Conservation (phyloP, 164 flowering plant genomes). For the Liriodendron chinense region DNA sequence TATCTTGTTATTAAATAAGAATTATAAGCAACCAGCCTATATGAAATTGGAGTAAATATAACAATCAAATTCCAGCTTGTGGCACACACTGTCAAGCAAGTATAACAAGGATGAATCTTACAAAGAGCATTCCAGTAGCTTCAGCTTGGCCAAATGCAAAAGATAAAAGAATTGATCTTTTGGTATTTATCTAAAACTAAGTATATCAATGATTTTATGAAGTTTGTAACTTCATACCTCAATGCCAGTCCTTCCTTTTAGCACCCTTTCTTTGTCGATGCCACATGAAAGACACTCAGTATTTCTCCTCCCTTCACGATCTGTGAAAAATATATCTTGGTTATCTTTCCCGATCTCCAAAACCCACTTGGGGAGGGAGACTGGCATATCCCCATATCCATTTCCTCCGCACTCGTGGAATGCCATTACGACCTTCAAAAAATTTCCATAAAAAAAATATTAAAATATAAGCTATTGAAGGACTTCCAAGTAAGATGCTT, state of each 20-base stretch:
- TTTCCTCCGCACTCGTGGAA: conserved; percentile 78
- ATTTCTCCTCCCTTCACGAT: conserved; percentile 78
- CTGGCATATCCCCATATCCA: conserved; percentile 45
- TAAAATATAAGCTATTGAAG: conserved; percentile 4
- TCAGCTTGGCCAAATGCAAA: neutral
- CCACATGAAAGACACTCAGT: conserved; percentile 86
- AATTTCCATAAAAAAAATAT: neutral
- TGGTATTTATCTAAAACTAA: neutral
- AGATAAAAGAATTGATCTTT: neutral
- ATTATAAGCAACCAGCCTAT: neutral
- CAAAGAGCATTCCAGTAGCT: neutral
- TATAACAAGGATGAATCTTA: too few relatives aligned
- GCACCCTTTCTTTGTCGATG: conserved; percentile 74
- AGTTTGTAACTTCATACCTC: conserved; percentile 45
- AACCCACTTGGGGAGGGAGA: conserved; percentile 86
- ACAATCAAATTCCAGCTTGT: neutral
- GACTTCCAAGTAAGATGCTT: neutral
- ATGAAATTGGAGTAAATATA: neutral
- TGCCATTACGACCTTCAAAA: conserved; percentile 77
- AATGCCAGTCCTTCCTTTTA: conserved; percentile 78
- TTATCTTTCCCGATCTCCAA: conserved; percentile 75
- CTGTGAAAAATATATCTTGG: conserved; percentile 83
- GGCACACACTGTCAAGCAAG: neutral
- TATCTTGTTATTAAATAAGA: neutral
- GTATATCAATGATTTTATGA: too few relatives aligned